A percentile compares a stretch with the other conserved stretches of the same genome.
Conservation (phyloP, 208 protist genomes). For the Naegleria fowleri region DNA sequence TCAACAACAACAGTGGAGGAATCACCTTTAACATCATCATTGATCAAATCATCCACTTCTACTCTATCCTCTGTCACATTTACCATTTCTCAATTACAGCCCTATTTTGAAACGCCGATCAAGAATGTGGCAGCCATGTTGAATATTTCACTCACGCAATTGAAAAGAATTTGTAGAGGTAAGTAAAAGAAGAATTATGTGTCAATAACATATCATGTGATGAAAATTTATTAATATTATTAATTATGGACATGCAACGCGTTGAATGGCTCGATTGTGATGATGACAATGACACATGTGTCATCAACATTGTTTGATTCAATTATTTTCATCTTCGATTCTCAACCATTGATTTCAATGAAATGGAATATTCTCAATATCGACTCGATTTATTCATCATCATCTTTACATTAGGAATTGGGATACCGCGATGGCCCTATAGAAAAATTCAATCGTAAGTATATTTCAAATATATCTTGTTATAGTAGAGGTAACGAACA, state of each 20-base stretch:
- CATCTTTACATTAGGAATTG: not conserved
- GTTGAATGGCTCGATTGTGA: too few relatives aligned
- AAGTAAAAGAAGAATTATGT: not conserved
- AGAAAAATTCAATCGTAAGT: constrained; percentile 18
- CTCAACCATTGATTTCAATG: too few relatives aligned
- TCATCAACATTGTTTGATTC: not conserved
- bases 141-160: not conserved
- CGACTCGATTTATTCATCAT: too few relatives aligned
- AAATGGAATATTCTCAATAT: too few relatives aligned
- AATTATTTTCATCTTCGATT: too few relatives aligned
- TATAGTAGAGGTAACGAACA: too few relatives aligned
- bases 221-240: too few relatives aligned
- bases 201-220: not conserved
- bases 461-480: too few relatives aligned
- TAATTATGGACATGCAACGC: too few relatives aligned
- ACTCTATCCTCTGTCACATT: not conserved
- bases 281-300: too few relatives aligned
- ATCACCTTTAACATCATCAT: not conserved
- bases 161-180: not conserved
- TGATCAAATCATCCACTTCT: not conserved
- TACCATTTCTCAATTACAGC: not conserved
- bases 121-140: not conserved
- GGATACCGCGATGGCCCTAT: not conserved
- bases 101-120: not conserved
- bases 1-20: too few relatives aligned